Base-by-base conservation (phyloP, 2,329 filamentous ascomycete species). In the Zalaria obscura region DNA sequence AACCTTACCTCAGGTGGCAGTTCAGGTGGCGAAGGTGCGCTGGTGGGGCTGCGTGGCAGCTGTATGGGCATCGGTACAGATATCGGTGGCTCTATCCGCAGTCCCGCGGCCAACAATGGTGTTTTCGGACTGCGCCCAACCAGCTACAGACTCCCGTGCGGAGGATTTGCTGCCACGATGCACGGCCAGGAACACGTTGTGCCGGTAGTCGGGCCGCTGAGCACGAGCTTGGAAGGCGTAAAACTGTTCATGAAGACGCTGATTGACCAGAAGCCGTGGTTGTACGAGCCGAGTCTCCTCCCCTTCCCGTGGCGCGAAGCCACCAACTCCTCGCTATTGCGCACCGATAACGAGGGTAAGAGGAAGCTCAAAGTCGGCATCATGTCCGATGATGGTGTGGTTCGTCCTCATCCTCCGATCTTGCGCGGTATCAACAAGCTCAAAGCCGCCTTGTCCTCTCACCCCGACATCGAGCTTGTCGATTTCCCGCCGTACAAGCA, bases 391-490 rank as follows among this genome's bases (percentile, higher is more conserved):
- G 80, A 84, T 53, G 73, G 70, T 6, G 65, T 77, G 39, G 78
- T 81, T 4, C 65, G 59, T 4, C 80, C 80, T 0, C 80, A 82
- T 40, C 78, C 80, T 3, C 80, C 80, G 0, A 67, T 83, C 3
- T 59, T 65, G 0, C 66, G 77, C 4, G 78, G 75, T 1, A 55
- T 83, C 6, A 55, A 60, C 3, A 55, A 63, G 4, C 59, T 72
- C 0, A 65, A 63, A 0, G 55, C 60, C 2, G 64, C 56, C 38
- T 59, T 79, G 9, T 50, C 59, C 33, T 56, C 52, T 0, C 62
- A 57, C n/a, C 40, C 66, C 0, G 70, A 69, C 1, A 64, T 77
- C 48, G 66, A 73, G 4, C 45, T 80, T 0, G 52, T 76, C 3
- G 68, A 74, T 31, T 72, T 66, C 54, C 52, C 61, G 38, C 63